Evolutionary conservation across 2,329 filamentous ascomycete genomes (phyloP).

Genomic region (Xylaria digitata): DNA sequence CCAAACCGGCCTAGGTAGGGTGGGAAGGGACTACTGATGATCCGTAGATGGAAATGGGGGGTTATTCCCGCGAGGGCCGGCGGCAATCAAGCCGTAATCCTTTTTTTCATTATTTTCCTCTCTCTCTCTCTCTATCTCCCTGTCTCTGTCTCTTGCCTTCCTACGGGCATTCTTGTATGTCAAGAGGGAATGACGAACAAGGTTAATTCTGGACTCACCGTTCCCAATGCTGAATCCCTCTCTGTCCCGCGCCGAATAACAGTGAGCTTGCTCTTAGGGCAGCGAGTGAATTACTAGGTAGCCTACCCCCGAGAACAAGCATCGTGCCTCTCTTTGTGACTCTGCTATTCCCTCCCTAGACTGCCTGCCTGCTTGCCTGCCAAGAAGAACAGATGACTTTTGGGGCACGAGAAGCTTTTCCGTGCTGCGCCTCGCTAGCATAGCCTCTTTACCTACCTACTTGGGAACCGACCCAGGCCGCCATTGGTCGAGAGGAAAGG

Average conservation of each 20-base stretch:
- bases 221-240: conserved; percentile 5
- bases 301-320: neutral
- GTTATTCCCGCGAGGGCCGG: conserved; percentile 17
- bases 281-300: conserved; percentile 2
- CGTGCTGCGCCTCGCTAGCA: conserved; percentile 34
- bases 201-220: conserved; percentile 16
- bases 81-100: conserved; percentile 17
- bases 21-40: conserved; percentile 26
- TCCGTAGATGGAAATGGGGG: conserved; percentile 25
- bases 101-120: conserved; percentile 22
- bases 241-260: neutral
- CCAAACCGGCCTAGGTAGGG: conserved; percentile 18
- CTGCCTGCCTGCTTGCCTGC: conserved; percentile 10
- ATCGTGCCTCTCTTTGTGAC: neutral
- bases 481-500: conserved; percentile 22
- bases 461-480: conserved; percentile 22
- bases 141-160: conserved; percentile 20
- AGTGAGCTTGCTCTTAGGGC: neutral
- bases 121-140: conserved; percentile 24
- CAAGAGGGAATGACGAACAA: conserved; percentile 36
- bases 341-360: neutral
- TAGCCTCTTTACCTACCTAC: conserved; percentile 37
- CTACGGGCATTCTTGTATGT: conserved; percentile 38
- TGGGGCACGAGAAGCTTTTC: conserved; percentile 9
- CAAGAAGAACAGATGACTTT: neutral